phyloP scores from a whole-genome alignment of 1,284 basidiomycete species.

The Anthracocystis panici-leucophaei region DNA sequence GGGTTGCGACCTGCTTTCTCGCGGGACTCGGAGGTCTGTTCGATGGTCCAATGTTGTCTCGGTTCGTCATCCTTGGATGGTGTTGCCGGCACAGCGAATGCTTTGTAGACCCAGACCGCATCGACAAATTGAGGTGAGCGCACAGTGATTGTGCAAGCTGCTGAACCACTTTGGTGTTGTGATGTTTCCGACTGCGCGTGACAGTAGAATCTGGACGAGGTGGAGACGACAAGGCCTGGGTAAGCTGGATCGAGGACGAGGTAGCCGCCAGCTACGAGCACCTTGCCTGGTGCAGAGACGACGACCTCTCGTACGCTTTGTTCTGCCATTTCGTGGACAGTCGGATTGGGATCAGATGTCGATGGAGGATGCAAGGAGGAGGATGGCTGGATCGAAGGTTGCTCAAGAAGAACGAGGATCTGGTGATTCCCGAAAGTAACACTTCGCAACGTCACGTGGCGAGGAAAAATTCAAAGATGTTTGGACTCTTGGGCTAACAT shows the following conservation, averaged over 20 bases:
- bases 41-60: conserved; percentile 32
- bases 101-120: conserved; percentile 82
- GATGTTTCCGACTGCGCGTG: conserved; percentile 57
- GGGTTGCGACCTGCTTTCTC: conserved; percentile 77
- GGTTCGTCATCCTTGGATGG: not conserved
- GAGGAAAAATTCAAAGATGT: not conserved
- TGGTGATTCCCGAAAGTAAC: conserved; percentile 23
- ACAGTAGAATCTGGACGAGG: conserved; percentile 93
- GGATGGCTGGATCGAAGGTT: not conserved
- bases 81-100: conserved; percentile 60
- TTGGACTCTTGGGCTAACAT: not conserved
- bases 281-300: conserved; percentile 94
- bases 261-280: conserved; percentile 76
- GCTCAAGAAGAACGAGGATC: conserved; percentile 15
- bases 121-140: conserved; percentile 89
- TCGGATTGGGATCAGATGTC: not conserved
- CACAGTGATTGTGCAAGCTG: conserved; percentile 74
- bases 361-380: not conserved
- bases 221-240: conserved; percentile 74
- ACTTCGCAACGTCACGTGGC: conserved; percentile 30
- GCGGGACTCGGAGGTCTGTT: conserved; percentile 45
- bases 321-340: conserved; percentile 14
- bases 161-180: not conserved
- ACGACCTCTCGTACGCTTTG: conserved; percentile 62
- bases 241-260: conserved; percentile 68